phyloP scores from a whole-genome alignment of 371 early-diverging fungal species.

The Blakeslea trispora region DNA sequence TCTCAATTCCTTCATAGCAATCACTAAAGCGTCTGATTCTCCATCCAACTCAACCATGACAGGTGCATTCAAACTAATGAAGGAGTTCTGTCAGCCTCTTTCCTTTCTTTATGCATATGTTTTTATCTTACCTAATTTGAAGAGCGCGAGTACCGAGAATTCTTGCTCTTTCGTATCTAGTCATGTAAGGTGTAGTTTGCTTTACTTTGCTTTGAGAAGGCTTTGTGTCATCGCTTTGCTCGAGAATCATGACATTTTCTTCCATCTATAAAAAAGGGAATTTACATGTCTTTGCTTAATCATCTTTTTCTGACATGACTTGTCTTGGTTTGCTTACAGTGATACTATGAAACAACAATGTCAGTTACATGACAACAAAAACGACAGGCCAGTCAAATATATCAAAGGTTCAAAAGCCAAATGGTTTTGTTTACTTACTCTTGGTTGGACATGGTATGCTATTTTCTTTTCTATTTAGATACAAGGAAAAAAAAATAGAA shows the following conservation, averaged over 20 bases:
- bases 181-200: slow-evolving; percentile 96
- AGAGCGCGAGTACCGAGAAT: slow-evolving; percentile 90
- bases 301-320: too few species aligned
- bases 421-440: neutral
- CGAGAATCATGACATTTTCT: slow-evolving; percentile 8
- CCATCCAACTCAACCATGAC: slow-evolving; percentile 95
- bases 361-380: neutral
- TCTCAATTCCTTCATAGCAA: slow-evolving; percentile 94
- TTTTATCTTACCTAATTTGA: slow-evolving; percentile 61
- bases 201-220: slow-evolving; percentile 20
- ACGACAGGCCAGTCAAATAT: too few species aligned
- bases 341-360: neutral
- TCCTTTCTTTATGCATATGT: neutral
- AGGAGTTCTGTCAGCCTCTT: neutral
- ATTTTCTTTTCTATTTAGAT: too few species aligned
- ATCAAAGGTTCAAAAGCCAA: too few species aligned
- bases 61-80: slow-evolving; percentile 96
- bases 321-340: neutral
- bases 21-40: slow-evolving; percentile 93
- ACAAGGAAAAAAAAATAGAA: too few species aligned
- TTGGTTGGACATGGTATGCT: neutral
- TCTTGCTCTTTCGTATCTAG: slow-evolving; percentile 97
- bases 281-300: neutral
- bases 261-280: slow-evolving; percentile 1
- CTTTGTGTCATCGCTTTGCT: slow-evolving; percentile 3